Percentiles rank a stretch among this genome's conserved stretches.
Evolutionary conservation across 176 grass and related monocot genomes (phyloP).

Genomic region (Eleusine indica): DNA sequence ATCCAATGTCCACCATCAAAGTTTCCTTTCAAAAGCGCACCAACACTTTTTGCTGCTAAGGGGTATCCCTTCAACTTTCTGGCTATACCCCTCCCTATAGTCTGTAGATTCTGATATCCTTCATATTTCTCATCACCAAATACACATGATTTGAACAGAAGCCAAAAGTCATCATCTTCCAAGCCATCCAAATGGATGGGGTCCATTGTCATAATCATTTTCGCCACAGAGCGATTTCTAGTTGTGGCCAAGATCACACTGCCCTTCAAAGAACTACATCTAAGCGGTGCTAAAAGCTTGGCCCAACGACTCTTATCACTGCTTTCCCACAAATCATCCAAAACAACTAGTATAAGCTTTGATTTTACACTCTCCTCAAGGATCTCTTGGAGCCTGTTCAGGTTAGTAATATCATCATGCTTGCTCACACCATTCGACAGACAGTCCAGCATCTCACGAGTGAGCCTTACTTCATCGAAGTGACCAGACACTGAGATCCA

Average conservation of each 20-base stretch:
- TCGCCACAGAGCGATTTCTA: neutral
- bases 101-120: neutral
- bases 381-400: neutral
- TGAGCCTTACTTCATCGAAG: conserved; percentile 8
- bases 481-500: conserved; percentile 4
- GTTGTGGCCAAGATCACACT: conserved; percentile 15
- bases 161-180: conserved; percentile 3
- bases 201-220: neutral
- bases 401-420: neutral
- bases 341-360: conserved; percentile 5
- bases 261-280: conserved; percentile 5
- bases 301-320: neutral
- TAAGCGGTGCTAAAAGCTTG: neutral
- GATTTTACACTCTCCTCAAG: neutral
- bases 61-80: conserved; percentile 29
- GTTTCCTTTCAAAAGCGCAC: neutral
- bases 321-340: conserved; percentile 21
- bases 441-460: neutral
- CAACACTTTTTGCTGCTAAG: conserved; percentile 36
- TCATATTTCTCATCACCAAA: conserved; percentile 7
- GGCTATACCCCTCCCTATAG: conserved; percentile 13
- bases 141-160: conserved; percentile 16
- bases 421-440: neutral
- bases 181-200: conserved; percentile 14
- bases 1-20: conserved; percentile 30